phyloP scores from a whole-genome alignment of 208 protist species.

The Acanthamoeba healyi region DNA sequence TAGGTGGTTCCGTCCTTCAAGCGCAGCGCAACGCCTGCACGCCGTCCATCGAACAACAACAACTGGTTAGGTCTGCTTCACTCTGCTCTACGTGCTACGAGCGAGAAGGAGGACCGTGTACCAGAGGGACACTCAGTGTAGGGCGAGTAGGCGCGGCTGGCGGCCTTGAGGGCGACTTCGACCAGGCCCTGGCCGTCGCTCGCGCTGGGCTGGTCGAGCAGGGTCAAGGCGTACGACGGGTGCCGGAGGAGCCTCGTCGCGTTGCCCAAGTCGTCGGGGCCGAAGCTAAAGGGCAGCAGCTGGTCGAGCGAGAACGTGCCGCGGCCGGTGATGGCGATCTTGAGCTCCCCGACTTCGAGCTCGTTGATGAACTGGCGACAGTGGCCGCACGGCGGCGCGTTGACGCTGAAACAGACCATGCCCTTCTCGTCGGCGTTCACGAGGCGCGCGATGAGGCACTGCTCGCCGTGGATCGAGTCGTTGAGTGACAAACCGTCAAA shows the following conservation, averaged over 20 bases:
- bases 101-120: background rate
- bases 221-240: background rate
- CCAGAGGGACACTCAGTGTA: constrained; percentile 56
- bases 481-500: background rate
- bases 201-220: background rate
- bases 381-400: constrained; percentile 51
- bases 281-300: constrained; percentile 31
- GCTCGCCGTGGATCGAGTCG: constrained; percentile 39
- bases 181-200: background rate
- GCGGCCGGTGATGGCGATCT: constrained; percentile 18
- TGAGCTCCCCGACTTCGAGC: background rate
- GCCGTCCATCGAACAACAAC: background rate
- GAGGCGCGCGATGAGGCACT: constrained; percentile 30
- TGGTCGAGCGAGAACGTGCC: background rate
- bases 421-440: background rate
- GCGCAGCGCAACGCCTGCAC: constrained; percentile 47
- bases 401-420: constrained; percentile 27
- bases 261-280: constrained; percentile 32
- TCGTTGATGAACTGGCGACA: constrained; percentile 59
- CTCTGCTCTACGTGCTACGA: no score
- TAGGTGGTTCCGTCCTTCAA: constrained; percentile 20
- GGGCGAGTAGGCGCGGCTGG: constrained; percentile 38
- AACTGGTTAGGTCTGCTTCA: no score
- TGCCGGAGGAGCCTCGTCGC: background rate
- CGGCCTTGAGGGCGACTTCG: background rate